Evolutionary conservation across 805 yeast species (phyloP), one percentile per base, ranked within the genome.

Genomic region (Priceomyces fermenticarens): DNA sequence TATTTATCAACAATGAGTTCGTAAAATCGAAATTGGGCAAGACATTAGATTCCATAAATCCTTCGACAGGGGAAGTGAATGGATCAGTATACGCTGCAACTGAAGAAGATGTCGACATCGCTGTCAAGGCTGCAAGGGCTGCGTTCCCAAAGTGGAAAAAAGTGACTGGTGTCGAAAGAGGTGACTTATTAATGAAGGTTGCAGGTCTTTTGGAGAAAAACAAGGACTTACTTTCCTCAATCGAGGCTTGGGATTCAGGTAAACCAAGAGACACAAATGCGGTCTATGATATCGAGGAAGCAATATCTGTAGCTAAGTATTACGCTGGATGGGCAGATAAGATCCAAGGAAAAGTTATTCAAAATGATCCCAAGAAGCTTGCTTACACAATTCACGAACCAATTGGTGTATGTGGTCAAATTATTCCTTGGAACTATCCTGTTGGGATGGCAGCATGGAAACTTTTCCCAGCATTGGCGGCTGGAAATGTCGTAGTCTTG

Each of bases 391-490:
- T 81, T 39, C 81, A 81, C 48, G 85, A 83, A 55, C 75, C 75
- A 23, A 60, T 48, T 46, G 75, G 75, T 4, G 73, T 70, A 14
- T 66, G 73, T 52, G 75, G 70, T 11, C 75, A 70, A 48, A 70
- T 70, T 45, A 63, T 70, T 39, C 75, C 75, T 13, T 70, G 75
- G 75, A 70, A 70, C 54, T 70, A 67, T 53, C 75, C 75, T 10
- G 51, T 70, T 46, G 67, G 74, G 26, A 83, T 84, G 88, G 80
- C 85, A 11, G 73, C 85, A 16, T 85, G 93, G 93, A 85, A 85
- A 62, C 69, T 85, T 55, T 88, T 85, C 20, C 91, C 91, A 15
- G 93, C 95, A 8, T 65, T 85, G 48, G 88, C 90, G 32, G 83
- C 87, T 39, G 93, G 93, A 40, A 85, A 86, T 62, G 73, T 79